A percentile compares a stretch with the other conserved stretches of the same genome.
These are phyloP conservation scores for Diphasiastrum complanatum DNA, from an alignment of 83 land plant species.

Conservation along the genomic window DNA sequence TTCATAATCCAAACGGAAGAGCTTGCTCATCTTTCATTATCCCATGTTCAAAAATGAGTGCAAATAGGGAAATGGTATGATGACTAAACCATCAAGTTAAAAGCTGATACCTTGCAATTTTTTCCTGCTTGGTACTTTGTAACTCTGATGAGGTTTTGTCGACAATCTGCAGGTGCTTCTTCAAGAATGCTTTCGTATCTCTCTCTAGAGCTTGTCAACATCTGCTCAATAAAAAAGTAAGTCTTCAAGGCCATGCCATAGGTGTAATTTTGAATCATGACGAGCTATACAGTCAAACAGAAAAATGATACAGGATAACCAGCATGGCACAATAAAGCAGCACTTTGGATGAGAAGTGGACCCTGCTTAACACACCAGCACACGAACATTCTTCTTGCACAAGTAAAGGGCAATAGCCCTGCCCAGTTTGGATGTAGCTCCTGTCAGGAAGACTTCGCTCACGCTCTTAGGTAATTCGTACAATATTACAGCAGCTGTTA, in stretches of 20 bases:
- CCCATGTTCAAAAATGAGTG: not conserved
- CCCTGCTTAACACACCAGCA: conserved; percentile 25
- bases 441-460: conserved; percentile 33
- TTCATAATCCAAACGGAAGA: not conserved
- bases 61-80: no score
- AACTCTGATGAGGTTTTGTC: conserved; percentile 25
- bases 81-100: not conserved
- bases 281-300: no score
- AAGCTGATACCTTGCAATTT: conserved; percentile 32
- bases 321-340: not conserved
- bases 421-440: conserved; percentile 41
- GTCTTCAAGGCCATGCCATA: no score
- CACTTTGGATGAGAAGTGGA: not conserved
- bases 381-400: conserved; percentile 34
- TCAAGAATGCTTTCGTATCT: conserved; percentile 24
- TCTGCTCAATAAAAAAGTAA: no score
- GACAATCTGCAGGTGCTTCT: conserved; percentile 25
- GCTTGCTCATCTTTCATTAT: not conserved
- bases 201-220: conserved; percentile 35
- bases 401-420: conserved; percentile 38
- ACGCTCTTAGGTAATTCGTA: conserved; percentile 23
- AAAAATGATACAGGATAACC: not conserved
- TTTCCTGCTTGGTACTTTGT: conserved; percentile 40
- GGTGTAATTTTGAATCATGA: no score
- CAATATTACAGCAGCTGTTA: conserved; percentile 37